A percentile compares a stretch with the other conserved stretches of the same genome.
These are phyloP conservation scores for Kluyveromyces aestuarii DNA, from an alignment of 805 yeast species.

Conservation along the genomic window DNA sequence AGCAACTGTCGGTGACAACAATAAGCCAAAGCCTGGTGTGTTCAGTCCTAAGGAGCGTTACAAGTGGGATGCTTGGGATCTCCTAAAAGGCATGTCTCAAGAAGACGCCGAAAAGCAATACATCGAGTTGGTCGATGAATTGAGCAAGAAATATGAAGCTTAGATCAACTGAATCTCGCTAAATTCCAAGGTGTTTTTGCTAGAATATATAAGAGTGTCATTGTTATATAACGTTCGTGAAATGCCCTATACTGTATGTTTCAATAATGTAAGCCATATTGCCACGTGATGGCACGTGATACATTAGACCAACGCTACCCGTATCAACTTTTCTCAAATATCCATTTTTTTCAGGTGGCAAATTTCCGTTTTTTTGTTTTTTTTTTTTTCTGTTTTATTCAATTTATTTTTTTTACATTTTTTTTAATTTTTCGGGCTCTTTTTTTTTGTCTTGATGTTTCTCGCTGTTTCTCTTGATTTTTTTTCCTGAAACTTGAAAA, in stretches of 20 bases:
- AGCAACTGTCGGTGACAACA: constrained; percentile 94
- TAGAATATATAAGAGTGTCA: no score
- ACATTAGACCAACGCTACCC: not conserved
- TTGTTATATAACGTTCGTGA: no score
- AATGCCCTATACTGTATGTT: no score
- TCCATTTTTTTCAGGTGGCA: no score
- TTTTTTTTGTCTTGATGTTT: no score
- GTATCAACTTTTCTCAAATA: no score
- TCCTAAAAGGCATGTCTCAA: constrained; percentile 72
- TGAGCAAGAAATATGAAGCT: constrained; percentile 41
- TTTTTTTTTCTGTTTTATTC: no score
- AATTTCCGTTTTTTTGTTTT: no score
- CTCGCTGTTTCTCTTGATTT: not conserved
- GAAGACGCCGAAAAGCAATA: constrained; percentile 85
- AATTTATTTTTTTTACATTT: no score
- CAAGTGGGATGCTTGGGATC: constrained; percentile 97
- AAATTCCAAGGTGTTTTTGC: not conserved
- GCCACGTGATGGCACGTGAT: not conserved
- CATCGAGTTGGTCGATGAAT: constrained; percentile 57
- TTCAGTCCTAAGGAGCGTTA: constrained; percentile 92
- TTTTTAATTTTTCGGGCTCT: no score
- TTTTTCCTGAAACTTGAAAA: not conserved
- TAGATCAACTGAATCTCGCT: not conserved
- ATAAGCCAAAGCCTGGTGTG: constrained; percentile 77
- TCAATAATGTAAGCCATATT: no score